Evolutionary conservation across 805 yeast species (phyloP).

Genomic region (Saccharomycopsis fodiens): DNA sequence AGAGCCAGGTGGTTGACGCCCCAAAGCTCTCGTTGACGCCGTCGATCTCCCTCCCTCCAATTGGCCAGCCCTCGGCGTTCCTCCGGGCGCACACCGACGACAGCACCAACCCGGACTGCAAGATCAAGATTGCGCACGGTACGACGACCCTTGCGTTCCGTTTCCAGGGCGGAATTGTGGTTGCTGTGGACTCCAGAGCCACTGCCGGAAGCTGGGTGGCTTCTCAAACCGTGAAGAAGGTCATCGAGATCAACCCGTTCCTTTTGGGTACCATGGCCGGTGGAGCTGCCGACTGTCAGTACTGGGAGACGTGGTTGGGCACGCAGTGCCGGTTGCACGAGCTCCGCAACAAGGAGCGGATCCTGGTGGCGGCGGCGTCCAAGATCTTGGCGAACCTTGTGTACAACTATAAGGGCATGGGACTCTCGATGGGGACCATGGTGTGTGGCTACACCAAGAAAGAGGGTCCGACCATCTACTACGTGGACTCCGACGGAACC

Average conservation of each 20-base stretch:
- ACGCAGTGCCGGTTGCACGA: conserved; percentile 94
- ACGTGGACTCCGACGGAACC: conserved; percentile 96
- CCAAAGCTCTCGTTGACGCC: conserved; percentile 37
- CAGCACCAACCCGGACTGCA: conserved; percentile 84
- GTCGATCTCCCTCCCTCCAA: conserved; percentile 66
- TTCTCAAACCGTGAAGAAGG: conserved; percentile 95
- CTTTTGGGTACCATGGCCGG: conserved; percentile 98
- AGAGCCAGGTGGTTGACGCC: not conserved
- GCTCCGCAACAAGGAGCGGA: conserved; percentile 88
- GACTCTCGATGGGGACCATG: conserved; percentile 99
- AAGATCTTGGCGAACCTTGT: conserved; percentile 87
- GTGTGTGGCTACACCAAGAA: conserved; percentile 93
- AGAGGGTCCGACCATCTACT: conserved; percentile 92
- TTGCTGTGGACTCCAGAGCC: conserved; percentile 97
- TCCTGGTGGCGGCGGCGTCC: conserved; percentile 93
- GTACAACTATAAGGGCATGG: conserved; percentile 93
- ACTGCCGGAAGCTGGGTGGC: conserved; percentile 98
- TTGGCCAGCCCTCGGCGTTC: conserved; percentile 83
- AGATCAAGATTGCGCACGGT: conserved; percentile 95
- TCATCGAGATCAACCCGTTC: conserved; percentile 92
- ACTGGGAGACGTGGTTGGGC: conserved; percentile 99
- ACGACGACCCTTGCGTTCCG: conserved; percentile 97
- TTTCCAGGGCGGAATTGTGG: conserved; percentile 90
- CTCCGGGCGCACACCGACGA: conserved; percentile 98
- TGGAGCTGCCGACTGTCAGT: conserved; percentile 99